Percentiles rank a stretch among this genome's conserved stretches.
phyloP scores from a whole-genome alignment of 345 rosid genomes.

The Gossypium thurberi region DNA sequence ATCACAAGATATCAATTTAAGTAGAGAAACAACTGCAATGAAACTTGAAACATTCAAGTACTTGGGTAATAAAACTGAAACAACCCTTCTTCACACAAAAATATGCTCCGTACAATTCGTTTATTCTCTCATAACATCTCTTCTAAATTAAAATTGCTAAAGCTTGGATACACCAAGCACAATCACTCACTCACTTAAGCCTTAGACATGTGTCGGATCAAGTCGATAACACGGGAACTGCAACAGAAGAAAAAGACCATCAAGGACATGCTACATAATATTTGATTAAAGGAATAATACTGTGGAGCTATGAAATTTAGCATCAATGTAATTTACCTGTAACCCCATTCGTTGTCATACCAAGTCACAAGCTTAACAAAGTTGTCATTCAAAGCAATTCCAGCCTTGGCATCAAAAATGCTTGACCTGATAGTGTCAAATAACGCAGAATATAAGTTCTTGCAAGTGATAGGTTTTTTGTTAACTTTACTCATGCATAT shows the following conservation, averaged over 20 bases:
- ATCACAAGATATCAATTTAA: too few species aligned
- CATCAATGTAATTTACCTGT: constrained; percentile 29
- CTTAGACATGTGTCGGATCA: constrained; percentile 44
- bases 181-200: background rate
- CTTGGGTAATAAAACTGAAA: background rate
- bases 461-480: background rate
- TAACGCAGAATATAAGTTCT: background rate
- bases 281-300: background rate
- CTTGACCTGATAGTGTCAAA: constrained; percentile 33
- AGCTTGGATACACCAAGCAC: background rate
- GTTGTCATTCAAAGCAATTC: constrained; percentile 34
- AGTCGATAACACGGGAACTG: constrained; percentile 51
- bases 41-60: background rate
- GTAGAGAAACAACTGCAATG: background rate
- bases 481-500: too few species aligned
- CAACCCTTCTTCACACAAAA: background rate
- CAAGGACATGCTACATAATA: background rate
- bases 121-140: background rate
- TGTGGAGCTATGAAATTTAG: background rate
- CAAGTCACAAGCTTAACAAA: constrained; percentile 46
- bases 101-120: background rate
- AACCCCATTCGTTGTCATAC: constrained; percentile 58
- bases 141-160: background rate
- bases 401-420: constrained; percentile 58
- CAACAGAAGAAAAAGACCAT: background rate